These are phyloP conservation scores for Tagetes erecta DNA, from an alignment of 129 eudicot species.

Conservation along the genomic window DNA sequence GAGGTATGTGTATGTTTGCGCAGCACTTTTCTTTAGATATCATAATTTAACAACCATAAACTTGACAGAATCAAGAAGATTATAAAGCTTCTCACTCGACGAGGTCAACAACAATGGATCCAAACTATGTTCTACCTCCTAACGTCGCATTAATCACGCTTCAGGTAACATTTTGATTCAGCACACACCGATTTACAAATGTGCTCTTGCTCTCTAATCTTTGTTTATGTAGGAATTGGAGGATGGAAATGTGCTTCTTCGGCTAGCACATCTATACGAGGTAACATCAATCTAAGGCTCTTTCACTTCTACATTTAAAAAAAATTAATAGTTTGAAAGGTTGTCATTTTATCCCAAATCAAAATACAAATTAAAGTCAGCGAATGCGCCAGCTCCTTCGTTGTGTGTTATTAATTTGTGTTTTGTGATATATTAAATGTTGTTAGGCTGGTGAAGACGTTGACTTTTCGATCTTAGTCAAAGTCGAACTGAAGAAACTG, in stretches of 20 bases:
- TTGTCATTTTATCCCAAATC: no score
- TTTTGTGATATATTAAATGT: no score
- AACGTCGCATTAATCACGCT: slow-evolving; percentile 86
- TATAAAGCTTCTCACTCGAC: slow-evolving; percentile 66
- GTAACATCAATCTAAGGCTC: no score
- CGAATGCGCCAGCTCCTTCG: no score
- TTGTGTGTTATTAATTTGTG: no score
- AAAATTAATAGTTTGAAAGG: no score
- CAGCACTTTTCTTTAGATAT: no score
- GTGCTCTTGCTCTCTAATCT: slow-evolving; percentile 26
- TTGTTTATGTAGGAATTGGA: slow-evolving; percentile 63
- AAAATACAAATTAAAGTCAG: no score
- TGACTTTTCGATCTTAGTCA: slow-evolving; percentile 53
- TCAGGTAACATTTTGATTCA: slow-evolving; percentile 49
- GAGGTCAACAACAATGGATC: slow-evolving; percentile 57
- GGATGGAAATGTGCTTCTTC: slow-evolving; percentile 66
- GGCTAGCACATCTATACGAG: slow-evolving; percentile 90
- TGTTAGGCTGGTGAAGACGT: slow-evolving; percentile 68
- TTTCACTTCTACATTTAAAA: no score
- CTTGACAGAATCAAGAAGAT: slow-evolving; percentile 51
- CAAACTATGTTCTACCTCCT: slow-evolving; percentile 66
- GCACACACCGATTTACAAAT: neutral
- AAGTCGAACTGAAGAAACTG: slow-evolving; percentile 73
- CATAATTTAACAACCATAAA: slow-evolving; percentile 13
- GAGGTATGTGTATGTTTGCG: slow-evolving; percentile 74